A percentile compares a stretch with the other conserved stretches of the same genome.
These are phyloP conservation scores for Lotus japonicus DNA, from an alignment of 306 rosid genomes.

Conservation along the genomic window DNA sequence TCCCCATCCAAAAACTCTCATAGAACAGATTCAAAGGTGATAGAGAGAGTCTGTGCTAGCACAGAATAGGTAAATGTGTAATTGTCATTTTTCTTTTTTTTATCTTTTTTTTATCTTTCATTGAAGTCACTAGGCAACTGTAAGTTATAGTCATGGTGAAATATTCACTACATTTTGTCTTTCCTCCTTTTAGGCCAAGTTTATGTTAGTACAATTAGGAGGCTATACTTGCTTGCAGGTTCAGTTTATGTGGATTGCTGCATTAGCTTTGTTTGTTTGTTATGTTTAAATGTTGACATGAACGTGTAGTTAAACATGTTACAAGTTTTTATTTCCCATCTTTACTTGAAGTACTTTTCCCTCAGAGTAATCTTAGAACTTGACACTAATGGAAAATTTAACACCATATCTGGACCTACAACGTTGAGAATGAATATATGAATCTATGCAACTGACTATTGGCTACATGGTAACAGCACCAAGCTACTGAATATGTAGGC, in stretches of 20 bases:
- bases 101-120: background rate
- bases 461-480: no score
- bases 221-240: slow-evolving; percentile 37
- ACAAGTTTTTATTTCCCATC: background rate
- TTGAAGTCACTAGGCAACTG: slow-evolving; percentile 28
- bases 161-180: slow-evolving; percentile 20
- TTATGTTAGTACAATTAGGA: slow-evolving; percentile 35
- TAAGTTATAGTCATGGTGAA: slow-evolving; percentile 38
- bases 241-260: slow-evolving; percentile 32
- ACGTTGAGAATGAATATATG: no score
- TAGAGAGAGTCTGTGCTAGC: slow-evolving; percentile 96
- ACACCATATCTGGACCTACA: no score
- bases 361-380: background rate
- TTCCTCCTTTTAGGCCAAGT: slow-evolving; percentile 24
- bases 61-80: slow-evolving; percentile 55
- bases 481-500: no score
- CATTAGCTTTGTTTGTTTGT: slow-evolving; percentile 21
- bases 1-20: slow-evolving; percentile 85
- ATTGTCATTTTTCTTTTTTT: background rate
- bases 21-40: slow-evolving; percentile 91
- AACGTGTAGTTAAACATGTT: background rate
- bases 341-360: background rate
- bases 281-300: slow-evolving; percentile 19
- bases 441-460: no score
- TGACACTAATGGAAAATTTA: no score